A percentile compares a stretch with the other conserved stretches of the same genome.
Evolutionary conservation across 2,329 filamentous ascomycete species (phyloP).

Genomic region (Trichoderma cornu-damae): DNA sequence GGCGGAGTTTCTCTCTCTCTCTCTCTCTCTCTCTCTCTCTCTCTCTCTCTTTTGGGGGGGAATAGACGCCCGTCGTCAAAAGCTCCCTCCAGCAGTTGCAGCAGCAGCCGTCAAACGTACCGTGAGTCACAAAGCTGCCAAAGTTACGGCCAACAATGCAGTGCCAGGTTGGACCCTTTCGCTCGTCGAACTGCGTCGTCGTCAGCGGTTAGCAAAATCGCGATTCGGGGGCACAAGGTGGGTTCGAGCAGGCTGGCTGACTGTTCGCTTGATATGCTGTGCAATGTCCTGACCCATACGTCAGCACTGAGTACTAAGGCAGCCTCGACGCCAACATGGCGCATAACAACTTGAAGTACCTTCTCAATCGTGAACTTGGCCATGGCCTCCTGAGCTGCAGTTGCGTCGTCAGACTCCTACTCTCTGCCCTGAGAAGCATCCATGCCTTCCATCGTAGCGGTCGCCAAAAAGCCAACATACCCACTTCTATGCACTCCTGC

Average conservation of each 20-base stretch:
- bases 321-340: background rate
- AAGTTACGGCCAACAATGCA: conserved; percentile 99
- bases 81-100: no score
- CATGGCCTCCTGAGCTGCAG: conserved; percentile 57
- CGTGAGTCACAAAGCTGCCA: conserved; percentile 97
- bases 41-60: no score
- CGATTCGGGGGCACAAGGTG: background rate
- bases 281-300: conserved; percentile 73
- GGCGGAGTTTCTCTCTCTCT: no score
- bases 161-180: conserved; percentile 98
- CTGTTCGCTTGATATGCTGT: conserved; percentile 91
- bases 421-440: conserved; percentile 5
- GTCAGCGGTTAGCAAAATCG: conserved; percentile 8
- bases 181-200: conserved; percentile 74
- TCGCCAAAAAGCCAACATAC: conserved; percentile 50
- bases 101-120: conserved; percentile 45
- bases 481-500: conserved; percentile 88
- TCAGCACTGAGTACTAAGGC: no score
- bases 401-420: conserved; percentile 26
- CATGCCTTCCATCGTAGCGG: background rate
- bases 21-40: no score
- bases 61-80: no score
- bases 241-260: conserved; percentile 38
- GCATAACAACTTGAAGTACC: conserved; percentile 35
- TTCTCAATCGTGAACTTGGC: conserved; percentile 59